Evolutionary conservation across 2,329 filamentous ascomycete genomes (phyloP).

Genomic region (Paecilomyces niveus): DNA sequence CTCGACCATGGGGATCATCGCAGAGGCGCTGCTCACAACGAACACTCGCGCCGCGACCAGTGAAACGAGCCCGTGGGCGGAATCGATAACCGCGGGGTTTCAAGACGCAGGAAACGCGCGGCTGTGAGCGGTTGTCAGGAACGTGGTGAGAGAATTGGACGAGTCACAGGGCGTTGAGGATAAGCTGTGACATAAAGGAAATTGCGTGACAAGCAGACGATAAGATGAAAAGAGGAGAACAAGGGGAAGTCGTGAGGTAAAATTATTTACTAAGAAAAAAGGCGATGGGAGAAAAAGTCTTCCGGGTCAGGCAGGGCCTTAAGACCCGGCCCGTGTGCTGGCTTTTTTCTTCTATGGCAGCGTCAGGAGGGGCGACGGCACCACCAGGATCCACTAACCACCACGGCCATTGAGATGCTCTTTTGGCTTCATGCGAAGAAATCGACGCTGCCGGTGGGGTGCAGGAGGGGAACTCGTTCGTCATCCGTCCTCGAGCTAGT

Average conservation of each 20-base stretch:
- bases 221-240: slow-evolving; percentile 11
- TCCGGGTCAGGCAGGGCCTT: slow-evolving; percentile 2
- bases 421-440: background rate
- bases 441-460: background rate
- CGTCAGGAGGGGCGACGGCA: background rate
- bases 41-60: slow-evolving; percentile 1
- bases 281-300: background rate
- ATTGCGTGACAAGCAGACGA: slow-evolving; percentile 17
- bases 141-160: slow-evolving; percentile 26
- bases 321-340: background rate
- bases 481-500: background rate
- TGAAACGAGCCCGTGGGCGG: background rate
- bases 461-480: background rate
- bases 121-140: slow-evolving; percentile 28
- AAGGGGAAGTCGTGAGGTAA: slow-evolving; percentile 30
- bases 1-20: slow-evolving; percentile 41
- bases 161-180: slow-evolving; percentile 11
- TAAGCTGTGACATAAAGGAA: slow-evolving; percentile 34
- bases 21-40: background rate
- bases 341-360: background rate
- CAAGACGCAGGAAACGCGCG: slow-evolving; percentile 31
- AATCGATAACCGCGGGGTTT: slow-evolving; percentile 4
- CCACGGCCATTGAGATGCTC: background rate
- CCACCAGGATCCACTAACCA: background rate
- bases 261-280: slow-evolving; percentile 32